phyloP scores from a whole-genome alignment of 2,329 filamentous ascomycete species.

The Cercospora brassicicola region DNA sequence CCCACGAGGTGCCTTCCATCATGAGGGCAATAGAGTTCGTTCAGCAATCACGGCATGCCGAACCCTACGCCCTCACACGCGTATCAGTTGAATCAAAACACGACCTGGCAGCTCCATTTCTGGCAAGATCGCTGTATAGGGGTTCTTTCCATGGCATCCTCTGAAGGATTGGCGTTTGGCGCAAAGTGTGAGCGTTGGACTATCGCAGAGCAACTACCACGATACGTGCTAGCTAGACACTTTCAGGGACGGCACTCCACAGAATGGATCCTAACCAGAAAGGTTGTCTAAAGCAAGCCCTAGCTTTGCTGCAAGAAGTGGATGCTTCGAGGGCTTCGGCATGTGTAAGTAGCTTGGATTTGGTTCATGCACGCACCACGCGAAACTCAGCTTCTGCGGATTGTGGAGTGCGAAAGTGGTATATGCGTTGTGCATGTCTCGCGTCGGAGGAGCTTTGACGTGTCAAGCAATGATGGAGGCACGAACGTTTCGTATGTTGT shows the following conservation, averaged over 20 bases:
- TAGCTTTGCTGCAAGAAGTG: not conserved
- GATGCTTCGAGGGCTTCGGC: slow-evolving; percentile 2
- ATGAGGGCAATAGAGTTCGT: slow-evolving; percentile 3
- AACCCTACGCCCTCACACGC: not conserved
- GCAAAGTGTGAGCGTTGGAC: not conserved
- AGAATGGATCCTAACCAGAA: not conserved
- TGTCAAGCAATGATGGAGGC: not conserved
- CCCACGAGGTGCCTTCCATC: not conserved
- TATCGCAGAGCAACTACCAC: slow-evolving; percentile 1
- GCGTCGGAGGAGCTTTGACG: not conserved
- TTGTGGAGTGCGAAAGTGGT: slow-evolving; percentile 2
- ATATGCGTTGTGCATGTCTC: not conserved
- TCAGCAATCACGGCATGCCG: not conserved
- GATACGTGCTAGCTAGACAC: not conserved
- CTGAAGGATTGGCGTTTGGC: not conserved
- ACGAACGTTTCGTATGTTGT: not conserved
- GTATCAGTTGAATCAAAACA: not conserved
- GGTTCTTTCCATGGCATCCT: not conserved
- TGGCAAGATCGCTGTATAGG: slow-evolving; percentile 8
- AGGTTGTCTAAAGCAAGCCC: not conserved
- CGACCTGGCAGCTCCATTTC: not conserved
- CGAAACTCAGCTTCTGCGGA: slow-evolving; percentile 7
- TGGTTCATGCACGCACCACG: slow-evolving; percentile 4
- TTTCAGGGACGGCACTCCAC: not conserved
- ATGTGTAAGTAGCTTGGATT: not conserved